Conservation (phyloP, 129 eudicot genomes). For the Centaurea solstitialis region DNA sequence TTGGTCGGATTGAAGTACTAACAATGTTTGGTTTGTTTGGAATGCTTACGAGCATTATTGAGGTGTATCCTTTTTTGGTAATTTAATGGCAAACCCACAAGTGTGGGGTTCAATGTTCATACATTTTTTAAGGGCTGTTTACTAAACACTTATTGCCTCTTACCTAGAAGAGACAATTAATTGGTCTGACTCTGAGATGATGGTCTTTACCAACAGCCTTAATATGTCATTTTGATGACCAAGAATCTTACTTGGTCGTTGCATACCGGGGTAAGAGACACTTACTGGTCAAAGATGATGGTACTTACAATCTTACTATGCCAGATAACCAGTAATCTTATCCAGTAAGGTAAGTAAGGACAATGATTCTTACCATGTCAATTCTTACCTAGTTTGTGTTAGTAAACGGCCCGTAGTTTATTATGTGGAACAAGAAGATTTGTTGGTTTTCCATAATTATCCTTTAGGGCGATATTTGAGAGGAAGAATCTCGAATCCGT, state of each 20-base stretch:
- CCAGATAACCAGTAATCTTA: background rate
- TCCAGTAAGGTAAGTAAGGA: background rate
- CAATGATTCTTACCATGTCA: too few species aligned
- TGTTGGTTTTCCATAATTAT: slow-evolving; percentile 37
- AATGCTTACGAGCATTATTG: slow-evolving; percentile 54
- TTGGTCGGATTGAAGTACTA: slow-evolving; percentile 68
- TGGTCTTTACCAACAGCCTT: too few species aligned
- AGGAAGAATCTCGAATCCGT: slow-evolving; percentile 53
- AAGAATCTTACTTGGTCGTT: background rate
- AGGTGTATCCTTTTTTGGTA: slow-evolving; percentile 76
- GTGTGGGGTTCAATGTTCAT: background rate
- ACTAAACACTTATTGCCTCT: background rate
- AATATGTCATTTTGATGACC: too few species aligned
- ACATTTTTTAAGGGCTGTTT: background rate
- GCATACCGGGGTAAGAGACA: background rate
- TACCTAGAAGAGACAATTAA: background rate
- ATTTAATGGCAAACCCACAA: background rate
- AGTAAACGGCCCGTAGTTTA: background rate
- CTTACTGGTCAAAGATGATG: background rate
- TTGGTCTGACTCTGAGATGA: background rate
- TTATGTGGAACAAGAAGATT: background rate
- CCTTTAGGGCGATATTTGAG: slow-evolving; percentile 59
- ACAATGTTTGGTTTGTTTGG: slow-evolving; percentile 84
- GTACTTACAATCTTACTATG: background rate
- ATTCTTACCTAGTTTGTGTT: background rate